Percentiles rank a stretch among this genome's conserved stretches.
phyloP scores from a whole-genome alignment of 257 asterid genomes.

The Voacanga thouarsii region DNA sequence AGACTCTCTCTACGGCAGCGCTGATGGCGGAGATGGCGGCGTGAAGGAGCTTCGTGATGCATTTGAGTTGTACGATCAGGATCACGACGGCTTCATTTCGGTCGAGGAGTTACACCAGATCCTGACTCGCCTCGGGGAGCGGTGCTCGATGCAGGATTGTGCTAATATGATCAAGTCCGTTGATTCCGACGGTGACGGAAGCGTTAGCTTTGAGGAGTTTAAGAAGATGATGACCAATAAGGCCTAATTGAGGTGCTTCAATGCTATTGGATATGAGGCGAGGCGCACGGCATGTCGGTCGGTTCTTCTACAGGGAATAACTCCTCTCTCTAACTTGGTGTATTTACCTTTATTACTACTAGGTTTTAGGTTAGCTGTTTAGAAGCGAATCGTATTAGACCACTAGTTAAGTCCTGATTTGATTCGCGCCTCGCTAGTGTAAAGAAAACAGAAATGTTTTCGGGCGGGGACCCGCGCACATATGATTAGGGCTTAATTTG shows the following conservation, averaged over 20 bases:
- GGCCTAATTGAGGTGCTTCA: not conserved
- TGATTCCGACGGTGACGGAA: conserved; percentile 80
- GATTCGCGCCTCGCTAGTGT: too few relatives aligned
- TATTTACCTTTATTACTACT: not conserved
- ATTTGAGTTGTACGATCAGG: conserved; percentile 78
- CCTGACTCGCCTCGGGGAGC: conserved; percentile 71
- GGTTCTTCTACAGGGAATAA: not conserved
- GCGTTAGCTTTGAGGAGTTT: conserved; percentile 67
- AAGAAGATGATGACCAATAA: conserved; percentile 69
- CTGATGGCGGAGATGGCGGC: conserved; percentile 29
- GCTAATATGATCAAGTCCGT: conserved; percentile 69
- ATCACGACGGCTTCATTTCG: conserved; percentile 74
- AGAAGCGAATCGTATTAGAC: too few relatives aligned
- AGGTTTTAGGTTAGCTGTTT: not conserved
- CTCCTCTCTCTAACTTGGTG: not conserved
- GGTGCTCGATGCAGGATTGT: conserved; percentile 59
- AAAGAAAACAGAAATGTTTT: too few relatives aligned
- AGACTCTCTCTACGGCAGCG: conserved; percentile 18
- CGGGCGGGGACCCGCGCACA: not conserved
- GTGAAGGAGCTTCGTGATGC: conserved; percentile 75
- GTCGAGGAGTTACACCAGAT: conserved; percentile 68
- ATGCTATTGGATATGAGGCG: not conserved
- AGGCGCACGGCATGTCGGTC: not conserved
- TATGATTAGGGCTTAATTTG: not conserved
- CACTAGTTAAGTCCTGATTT: too few relatives aligned